Evolutionary conservation across 2,329 filamentous ascomycete species (phyloP).

Genomic region (Colletotrichum sp.): DNA sequence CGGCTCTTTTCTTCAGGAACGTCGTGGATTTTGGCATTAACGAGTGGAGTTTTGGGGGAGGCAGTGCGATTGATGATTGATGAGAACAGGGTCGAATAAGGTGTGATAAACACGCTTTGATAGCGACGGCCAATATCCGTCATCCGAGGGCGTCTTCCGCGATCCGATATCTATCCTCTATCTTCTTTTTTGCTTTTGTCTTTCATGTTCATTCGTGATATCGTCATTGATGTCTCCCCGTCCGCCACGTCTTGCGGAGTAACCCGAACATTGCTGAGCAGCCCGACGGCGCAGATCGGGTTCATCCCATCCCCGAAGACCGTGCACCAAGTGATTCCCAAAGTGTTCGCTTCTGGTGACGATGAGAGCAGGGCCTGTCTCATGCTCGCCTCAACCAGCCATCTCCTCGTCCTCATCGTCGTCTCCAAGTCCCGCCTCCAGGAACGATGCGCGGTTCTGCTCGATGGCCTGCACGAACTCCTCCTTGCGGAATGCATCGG

Average conservation of each 20-base stretch:
- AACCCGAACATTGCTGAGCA: neutral
- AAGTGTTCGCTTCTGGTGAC: neutral
- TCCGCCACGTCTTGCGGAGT: neutral
- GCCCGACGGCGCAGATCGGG: neutral
- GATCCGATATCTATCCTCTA: constrained; percentile 5
- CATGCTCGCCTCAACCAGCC: neutral
- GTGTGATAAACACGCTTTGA: neutral
- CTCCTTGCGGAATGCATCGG: constrained; percentile 7
- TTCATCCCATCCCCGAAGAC: neutral
- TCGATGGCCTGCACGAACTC: constrained; percentile 15
- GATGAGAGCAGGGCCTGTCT: neutral
- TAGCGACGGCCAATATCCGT: neutral
- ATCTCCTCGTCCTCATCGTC: constrained; percentile 18
- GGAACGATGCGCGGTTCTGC: neutral
- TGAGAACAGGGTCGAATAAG: neutral
- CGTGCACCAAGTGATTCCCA: neutral
- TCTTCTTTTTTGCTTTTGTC: neutral
- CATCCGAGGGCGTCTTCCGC: neutral
- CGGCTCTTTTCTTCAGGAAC: neutral
- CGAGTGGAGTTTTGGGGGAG: neutral
- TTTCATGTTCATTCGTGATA: neutral
- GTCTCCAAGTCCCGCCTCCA: constrained; percentile 6
- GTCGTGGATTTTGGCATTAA: neutral
- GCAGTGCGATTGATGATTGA: neutral
- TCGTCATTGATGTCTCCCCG: neutral